These are phyloP conservation scores for Castanea mollissima DNA, from an alignment of 306 rosid species.

Conservation along the genomic window DNA sequence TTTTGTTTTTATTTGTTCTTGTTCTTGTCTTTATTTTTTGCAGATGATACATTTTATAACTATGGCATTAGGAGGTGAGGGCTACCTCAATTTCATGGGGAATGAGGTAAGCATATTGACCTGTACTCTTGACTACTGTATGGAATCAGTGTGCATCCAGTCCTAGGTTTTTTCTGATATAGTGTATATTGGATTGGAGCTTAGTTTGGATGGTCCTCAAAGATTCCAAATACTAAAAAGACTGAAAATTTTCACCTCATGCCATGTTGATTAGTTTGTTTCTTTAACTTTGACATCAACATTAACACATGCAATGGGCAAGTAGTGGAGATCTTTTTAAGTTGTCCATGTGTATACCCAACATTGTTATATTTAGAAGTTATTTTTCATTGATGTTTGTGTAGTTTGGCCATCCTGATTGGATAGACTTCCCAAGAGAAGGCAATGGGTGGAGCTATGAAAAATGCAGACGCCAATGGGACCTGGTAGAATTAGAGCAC, in stretches of 20 bases:
- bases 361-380: slow-evolving; percentile 12
- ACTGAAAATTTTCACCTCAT: not conserved
- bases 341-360: slow-evolving; percentile 12
- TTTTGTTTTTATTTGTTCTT: slow-evolving; percentile 17
- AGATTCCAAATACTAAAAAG: not conserved
- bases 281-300: not conserved
- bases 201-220: not conserved
- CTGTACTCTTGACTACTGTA: slow-evolving; percentile 22
- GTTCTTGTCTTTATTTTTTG: slow-evolving; percentile 27
- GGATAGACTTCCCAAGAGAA: slow-evolving; percentile 99
- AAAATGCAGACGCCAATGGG: slow-evolving; percentile 94
- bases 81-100: slow-evolving; percentile 98
- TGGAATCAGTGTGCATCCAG: slow-evolving; percentile 1
- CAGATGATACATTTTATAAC: slow-evolving; percentile 97
- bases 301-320: not conserved
- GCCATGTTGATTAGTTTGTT: not conserved
- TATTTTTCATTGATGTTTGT: slow-evolving; percentile 12
- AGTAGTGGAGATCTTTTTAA: not conserved
- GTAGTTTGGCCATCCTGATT: slow-evolving; percentile 98
- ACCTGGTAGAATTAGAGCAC: slow-evolving; percentile 79
- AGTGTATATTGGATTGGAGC: not conserved
- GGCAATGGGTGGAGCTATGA: slow-evolving; percentile 98
- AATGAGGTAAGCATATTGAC: slow-evolving; percentile 70
- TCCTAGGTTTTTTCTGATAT: slow-evolving; percentile 12
- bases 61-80: slow-evolving; percentile 96